Conservation (phyloP, 495 filamentous ascomycete genomes). For the Lophiostoma macrostomum region DNA sequence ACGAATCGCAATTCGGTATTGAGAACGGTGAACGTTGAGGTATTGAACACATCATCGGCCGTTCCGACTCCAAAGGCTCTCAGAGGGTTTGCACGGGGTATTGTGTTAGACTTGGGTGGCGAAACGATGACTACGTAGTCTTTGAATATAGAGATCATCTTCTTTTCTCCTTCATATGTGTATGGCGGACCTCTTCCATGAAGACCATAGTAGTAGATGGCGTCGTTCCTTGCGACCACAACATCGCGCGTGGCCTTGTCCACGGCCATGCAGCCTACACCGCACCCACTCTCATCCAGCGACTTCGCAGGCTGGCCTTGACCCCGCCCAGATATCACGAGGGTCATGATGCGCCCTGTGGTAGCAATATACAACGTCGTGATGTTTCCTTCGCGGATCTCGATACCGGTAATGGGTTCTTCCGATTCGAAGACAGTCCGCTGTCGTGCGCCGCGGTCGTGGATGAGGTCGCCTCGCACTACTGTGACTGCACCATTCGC, state of each 20-base stretch:
- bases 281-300: slow-evolving; percentile 85
- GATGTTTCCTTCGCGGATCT: slow-evolving; percentile 63
- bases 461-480: slow-evolving; percentile 88
- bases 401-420: slow-evolving; percentile 90
- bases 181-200: slow-evolving; percentile 83
- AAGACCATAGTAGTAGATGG: slow-evolving; percentile 85
- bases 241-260: slow-evolving; percentile 77
- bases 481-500: slow-evolving; percentile 93
- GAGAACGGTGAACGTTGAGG: slow-evolving; percentile 79
- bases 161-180: slow-evolving; percentile 88
- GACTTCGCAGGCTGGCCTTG: slow-evolving; percentile 85
- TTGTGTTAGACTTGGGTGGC: slow-evolving; percentile 63
- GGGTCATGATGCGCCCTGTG: slow-evolving; percentile 79
- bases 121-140: slow-evolving; percentile 88
- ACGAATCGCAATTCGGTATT: slow-evolving; percentile 90
- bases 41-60: slow-evolving; percentile 72
- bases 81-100: slow-evolving; percentile 50
- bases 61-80: slow-evolving; percentile 60
- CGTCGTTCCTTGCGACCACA: slow-evolving; percentile 87
- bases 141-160: slow-evolving; percentile 71
- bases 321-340: slow-evolving; percentile 80
- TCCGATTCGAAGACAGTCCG: slow-evolving; percentile 95
- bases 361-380: slow-evolving; percentile 90
- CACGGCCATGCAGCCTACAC: slow-evolving; percentile 86
- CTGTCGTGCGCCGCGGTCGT: slow-evolving; percentile 94